Base-by-base conservation (phyloP, 2,329 filamentous ascomycete species). In the Sporothrix phasma region DNA sequence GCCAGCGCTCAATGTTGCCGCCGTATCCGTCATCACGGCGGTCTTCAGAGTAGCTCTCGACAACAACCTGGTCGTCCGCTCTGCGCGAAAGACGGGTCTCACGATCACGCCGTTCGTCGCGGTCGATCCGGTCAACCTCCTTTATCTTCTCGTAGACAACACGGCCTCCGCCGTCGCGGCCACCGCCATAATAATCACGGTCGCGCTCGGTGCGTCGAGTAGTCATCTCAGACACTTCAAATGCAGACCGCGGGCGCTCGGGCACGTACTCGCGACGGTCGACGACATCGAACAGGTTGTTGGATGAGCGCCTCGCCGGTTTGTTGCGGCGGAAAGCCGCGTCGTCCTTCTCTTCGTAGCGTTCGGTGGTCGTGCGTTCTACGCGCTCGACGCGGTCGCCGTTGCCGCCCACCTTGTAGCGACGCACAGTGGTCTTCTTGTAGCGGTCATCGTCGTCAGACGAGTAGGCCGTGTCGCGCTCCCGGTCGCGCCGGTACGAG, bases 1-100 rank as follows among this genome's bases (percentile, higher is more conserved):
- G 81, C 70, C 84, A 85, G 70, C 79, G 79, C 71, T 87, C 84
- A 47, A 85, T 70, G 19, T 86, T 81, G 64, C 76, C 77, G 51
- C 77, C 77, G 24, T 72, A 69, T 26, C 68, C 67, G 29, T 81
- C 79, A 51, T 81, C 79, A 31, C 77, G 73, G 56, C 77, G 78
- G 67, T 83, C 80, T 63, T 83, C 76, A 17, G 76, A 76, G 61
- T 80, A 80, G 69, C 80, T 81, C 68, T 85, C 81, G 66, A 85
- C 73, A 62, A 80, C 79, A 41, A 85, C 69, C 13, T 67, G 61
- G 62, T 68, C 67, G 26, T 85, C 82, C 41, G 78, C 77, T 19
- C 75, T 73, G 64, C 73, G 75, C 63, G 76, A 73, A 47, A 79
- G 65, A 11, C 76, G 74, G 65, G 75, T 76, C 10, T 76, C 75